Percentiles rank a stretch among this genome's conserved stretches.
Conservation (phyloP, 169 alveolate species). For the Plasmodium berghei region DNA sequence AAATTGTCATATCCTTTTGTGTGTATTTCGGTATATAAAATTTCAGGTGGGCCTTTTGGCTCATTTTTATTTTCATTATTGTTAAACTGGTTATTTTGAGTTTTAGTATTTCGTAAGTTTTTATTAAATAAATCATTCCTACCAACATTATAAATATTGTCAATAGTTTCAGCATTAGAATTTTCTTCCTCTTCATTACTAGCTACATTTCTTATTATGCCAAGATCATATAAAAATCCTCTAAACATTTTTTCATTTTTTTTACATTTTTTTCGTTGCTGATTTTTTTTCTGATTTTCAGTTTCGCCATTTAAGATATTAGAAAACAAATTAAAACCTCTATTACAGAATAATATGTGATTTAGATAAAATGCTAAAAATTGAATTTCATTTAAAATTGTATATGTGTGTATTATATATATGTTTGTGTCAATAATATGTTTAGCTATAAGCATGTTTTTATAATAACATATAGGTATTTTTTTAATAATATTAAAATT, state of each 20-base stretch:
- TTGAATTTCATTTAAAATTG: constrained; percentile 13
- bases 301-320: constrained; percentile 25
- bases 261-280: constrained; percentile 17
- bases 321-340: constrained; percentile 54
- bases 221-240: constrained; percentile 40
- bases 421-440: constrained; percentile 59
- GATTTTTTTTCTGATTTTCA: constrained; percentile 14
- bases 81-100: background rate
- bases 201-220: too few species aligned
- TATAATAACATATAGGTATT: constrained; percentile 19
- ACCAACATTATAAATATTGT: too few species aligned
- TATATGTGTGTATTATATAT: constrained; percentile 53
- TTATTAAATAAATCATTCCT: too few species aligned
- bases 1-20: too few species aligned
- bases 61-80: too few species aligned
- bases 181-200: too few species aligned
- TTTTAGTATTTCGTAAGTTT: background rate
- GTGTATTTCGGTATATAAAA: too few species aligned
- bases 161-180: too few species aligned
- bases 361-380: constrained; percentile 40
- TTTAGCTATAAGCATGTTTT: constrained; percentile 32
- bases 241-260: constrained; percentile 26
- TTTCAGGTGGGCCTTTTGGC: too few species aligned
- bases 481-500: constrained; percentile 44
- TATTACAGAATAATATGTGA: constrained; percentile 49